phyloP scores from a whole-genome alignment of 768 basidiomycete genomes.

The Tulasnella sp. region DNA sequence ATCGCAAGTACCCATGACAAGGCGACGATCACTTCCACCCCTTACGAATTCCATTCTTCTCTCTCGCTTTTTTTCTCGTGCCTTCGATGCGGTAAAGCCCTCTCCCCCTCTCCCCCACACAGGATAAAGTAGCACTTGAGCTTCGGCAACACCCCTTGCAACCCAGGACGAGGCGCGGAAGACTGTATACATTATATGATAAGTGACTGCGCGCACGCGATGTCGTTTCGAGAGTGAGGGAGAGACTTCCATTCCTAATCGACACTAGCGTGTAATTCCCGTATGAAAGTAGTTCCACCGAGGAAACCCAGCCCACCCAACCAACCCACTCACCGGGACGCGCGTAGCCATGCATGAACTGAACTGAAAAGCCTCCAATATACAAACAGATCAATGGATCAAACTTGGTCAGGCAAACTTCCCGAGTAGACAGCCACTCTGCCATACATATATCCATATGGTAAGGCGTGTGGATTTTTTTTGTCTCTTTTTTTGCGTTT shows the following conservation, averaged over 20 bases:
- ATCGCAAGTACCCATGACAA: not conserved
- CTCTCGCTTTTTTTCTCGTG: not conserved
- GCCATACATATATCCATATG: not conserved
- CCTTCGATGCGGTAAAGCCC: not conserved
- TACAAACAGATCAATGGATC: not conserved
- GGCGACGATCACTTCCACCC: not conserved
- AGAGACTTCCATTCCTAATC: not conserved
- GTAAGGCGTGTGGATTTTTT: not conserved
- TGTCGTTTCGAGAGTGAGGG: no score
- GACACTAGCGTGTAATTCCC: not conserved
- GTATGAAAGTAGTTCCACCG: not conserved
- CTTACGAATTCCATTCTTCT: not conserved
- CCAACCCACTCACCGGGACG: no score
- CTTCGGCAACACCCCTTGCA: not conserved
- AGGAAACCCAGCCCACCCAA: not conserved
- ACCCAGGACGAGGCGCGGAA: not conserved
- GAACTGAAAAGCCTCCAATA: not conserved
- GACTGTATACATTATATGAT: no score
- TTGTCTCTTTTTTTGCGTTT: no score
- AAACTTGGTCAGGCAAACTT: no score
- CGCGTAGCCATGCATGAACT: not conserved
- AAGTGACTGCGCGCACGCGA: not conserved
- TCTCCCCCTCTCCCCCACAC: not conserved
- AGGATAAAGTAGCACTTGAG: no score
- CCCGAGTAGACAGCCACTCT: not conserved